Conservation (phyloP, 1,284 basidiomycete species). For the Ustilago loliicola region DNA sequence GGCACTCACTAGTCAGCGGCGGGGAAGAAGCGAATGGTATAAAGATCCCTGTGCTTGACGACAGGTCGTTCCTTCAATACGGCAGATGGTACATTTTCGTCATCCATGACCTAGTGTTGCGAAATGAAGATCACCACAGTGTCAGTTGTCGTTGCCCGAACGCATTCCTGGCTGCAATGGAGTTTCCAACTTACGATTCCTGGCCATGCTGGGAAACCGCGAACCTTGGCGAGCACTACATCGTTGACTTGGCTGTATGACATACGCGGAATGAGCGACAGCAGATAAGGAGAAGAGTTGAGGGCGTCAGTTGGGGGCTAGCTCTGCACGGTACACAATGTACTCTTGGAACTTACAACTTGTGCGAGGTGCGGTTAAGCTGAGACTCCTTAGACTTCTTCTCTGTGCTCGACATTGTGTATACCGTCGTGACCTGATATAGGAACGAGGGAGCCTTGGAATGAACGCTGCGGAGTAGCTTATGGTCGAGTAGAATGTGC, state of each 20-base stretch:
- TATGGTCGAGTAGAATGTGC: neutral
- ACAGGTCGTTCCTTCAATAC: constrained; percentile 80
- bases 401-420: constrained; percentile 41
- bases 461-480: neutral
- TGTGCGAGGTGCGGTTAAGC: constrained; percentile 40
- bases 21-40: constrained; percentile 89
- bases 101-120: constrained; percentile 79
- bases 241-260: constrained; percentile 74
- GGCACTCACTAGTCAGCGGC: constrained; percentile 86
- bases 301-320: constrained; percentile 3
- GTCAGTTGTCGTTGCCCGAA: neutral
- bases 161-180: constrained; percentile 65
- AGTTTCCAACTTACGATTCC: constrained; percentile 76
- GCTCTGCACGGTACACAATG: neutral
- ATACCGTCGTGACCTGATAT: neutral
- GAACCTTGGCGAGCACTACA: constrained; percentile 90
- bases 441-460: neutral
- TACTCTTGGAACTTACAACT: constrained; percentile 26
- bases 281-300: neutral
- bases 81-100: constrained; percentile 75
- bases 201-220: constrained; percentile 94
- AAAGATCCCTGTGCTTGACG: constrained; percentile 79
- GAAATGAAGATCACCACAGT: neutral
- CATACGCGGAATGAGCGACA: neutral
- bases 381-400: constrained; percentile 52